phyloP scores from a whole-genome alignment of 2,329 filamentous ascomycete species.

The Helotiales sp. region DNA sequence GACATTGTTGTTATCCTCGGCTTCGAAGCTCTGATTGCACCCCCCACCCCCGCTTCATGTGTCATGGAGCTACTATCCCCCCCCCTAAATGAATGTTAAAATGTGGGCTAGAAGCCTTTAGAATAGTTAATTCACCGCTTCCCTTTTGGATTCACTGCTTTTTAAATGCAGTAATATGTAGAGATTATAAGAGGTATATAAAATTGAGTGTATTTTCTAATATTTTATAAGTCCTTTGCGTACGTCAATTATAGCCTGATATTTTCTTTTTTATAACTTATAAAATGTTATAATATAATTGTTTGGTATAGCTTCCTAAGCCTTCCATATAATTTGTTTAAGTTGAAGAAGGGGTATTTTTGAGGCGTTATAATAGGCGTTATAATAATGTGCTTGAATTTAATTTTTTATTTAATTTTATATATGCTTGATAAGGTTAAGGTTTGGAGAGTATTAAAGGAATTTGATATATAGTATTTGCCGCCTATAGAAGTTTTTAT shows the following conservation, averaged over 20 bases:
- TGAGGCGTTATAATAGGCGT: neutral
- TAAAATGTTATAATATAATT: too few species aligned
- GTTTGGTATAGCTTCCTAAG: too few species aligned
- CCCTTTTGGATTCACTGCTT: too few species aligned
- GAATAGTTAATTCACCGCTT: too few species aligned
- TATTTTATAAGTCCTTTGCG: too few species aligned
- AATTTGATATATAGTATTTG: conserved; percentile 5
- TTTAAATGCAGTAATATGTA: too few species aligned
- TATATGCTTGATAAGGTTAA: conserved; percentile 25
- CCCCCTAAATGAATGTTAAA: too few species aligned
- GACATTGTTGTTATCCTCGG: conserved; percentile 1
- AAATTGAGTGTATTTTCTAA: too few species aligned
- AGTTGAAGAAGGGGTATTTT: conserved; percentile 13
- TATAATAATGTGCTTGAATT: conserved; percentile 20
- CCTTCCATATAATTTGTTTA: conserved; percentile 10
- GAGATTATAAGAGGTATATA: too few species aligned
- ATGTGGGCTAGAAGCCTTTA: too few species aligned
- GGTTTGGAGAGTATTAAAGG: conserved; percentile 19
- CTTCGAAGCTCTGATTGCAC: neutral
- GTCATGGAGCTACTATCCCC: neutral
- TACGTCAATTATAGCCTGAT: too few species aligned
- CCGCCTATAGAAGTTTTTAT: neutral
- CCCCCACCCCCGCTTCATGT: neutral
- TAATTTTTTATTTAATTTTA: conserved; percentile 25
- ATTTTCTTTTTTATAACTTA: too few species aligned